phyloP scores from a whole-genome alignment of 1,284 basidiomycete species.

The Peniophora sp. region DNA sequence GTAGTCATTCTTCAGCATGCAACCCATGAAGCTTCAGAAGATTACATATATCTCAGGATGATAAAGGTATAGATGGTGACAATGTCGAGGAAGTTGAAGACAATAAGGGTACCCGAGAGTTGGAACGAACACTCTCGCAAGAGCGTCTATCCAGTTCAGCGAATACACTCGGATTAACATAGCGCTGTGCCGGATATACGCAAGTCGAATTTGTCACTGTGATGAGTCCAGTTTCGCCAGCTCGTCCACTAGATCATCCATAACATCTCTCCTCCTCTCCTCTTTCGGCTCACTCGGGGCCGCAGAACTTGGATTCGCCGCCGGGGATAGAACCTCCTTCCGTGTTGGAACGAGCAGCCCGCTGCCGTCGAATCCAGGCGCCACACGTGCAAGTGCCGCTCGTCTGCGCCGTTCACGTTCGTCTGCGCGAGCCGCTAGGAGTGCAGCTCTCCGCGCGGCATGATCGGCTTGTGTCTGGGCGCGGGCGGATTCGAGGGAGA shows the following conservation, averaged over 20 bases:
- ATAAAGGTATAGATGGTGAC: too few relatives aligned
- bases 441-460: conserved; percentile 56
- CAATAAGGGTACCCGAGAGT: too few relatives aligned
- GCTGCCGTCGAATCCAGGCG: conserved; percentile 66
- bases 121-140: too few relatives aligned
- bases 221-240: conserved; percentile 55
- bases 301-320: conserved; percentile 10
- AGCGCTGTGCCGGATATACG: too few relatives aligned
- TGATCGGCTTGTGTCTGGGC: conserved; percentile 59
- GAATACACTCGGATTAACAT: too few relatives aligned
- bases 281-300: conserved; percentile 1
- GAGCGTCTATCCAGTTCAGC: too few relatives aligned
- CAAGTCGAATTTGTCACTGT: too few relatives aligned
- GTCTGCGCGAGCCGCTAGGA: conserved; percentile 63
- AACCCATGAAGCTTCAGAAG: too few relatives aligned
- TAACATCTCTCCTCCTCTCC: conserved; percentile 43
- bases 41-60: too few relatives aligned
- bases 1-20: too few relatives aligned
- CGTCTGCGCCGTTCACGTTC: conserved; percentile 71
- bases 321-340: conserved; percentile 11
- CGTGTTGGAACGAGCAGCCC: conserved; percentile 46
- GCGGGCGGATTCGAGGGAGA: conserved; percentile 66
- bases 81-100: too few relatives aligned
- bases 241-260: conserved; percentile 77
- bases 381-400: conserved; percentile 67